These are phyloP conservation scores for Candida chauliodis DNA, from an alignment of 805 yeast genomes.

Conservation along the genomic window DNA sequence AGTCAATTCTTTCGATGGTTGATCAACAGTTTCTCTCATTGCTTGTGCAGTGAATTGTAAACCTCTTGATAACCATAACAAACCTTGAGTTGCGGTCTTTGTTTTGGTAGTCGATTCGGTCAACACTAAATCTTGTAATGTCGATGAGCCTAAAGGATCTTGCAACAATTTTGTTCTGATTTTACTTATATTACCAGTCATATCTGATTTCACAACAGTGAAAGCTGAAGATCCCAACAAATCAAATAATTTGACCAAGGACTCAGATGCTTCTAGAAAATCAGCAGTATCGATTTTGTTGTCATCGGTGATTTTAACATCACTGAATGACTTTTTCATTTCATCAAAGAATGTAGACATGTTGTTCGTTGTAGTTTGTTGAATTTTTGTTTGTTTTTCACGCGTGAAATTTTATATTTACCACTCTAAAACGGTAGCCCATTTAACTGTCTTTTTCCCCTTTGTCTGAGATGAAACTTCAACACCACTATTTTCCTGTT, in stretches of 20 bases:
- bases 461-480: constrained; percentile 17
- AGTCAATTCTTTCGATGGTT: constrained; percentile 62
- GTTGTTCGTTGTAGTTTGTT: constrained; percentile 11
- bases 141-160: constrained; percentile 59
- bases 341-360: constrained; percentile 81
- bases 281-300: constrained; percentile 67
- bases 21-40: constrained; percentile 71
- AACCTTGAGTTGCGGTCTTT: constrained; percentile 86
- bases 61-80: constrained; percentile 83
- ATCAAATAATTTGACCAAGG: constrained; percentile 79
- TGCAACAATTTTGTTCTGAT: constrained; percentile 63
- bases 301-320: constrained; percentile 57
- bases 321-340: constrained; percentile 69
- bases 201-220: constrained; percentile 78
- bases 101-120: constrained; percentile 64
- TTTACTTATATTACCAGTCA: constrained; percentile 82
- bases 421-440: constrained; percentile 38
- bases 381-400: not conserved
- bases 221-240: constrained; percentile 83
- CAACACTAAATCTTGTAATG: constrained; percentile 74
- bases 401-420: constrained; percentile 10
- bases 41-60: constrained; percentile 88
- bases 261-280: constrained; percentile 80
- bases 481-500: constrained; percentile 16
- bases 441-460: constrained; percentile 18